Conservation (phyloP, 139 green algal species). For the Diplosphaera chodatii region DNA sequence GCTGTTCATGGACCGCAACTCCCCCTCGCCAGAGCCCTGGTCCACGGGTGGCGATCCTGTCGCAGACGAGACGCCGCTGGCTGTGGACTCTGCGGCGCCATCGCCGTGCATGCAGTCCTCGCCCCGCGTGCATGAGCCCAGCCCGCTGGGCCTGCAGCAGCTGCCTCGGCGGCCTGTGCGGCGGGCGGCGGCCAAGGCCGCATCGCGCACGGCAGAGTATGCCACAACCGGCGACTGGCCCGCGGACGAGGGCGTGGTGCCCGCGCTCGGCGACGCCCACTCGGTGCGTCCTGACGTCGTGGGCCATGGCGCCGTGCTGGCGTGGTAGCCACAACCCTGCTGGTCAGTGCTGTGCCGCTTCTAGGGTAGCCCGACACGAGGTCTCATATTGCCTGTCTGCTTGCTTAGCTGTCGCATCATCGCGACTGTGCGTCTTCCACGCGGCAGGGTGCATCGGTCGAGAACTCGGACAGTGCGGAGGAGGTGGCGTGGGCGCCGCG, state of each 20-base stretch:
- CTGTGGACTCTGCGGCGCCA: background rate
- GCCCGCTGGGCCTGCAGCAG: background rate
- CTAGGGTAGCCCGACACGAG: too few relatives aligned
- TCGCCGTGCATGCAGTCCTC: constrained; percentile 7
- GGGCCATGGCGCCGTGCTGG: too few relatives aligned
- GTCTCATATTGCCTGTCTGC: too few relatives aligned
- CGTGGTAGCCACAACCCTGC: too few relatives aligned
- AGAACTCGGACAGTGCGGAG: constrained; percentile 41
- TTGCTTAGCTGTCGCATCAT: too few relatives aligned
- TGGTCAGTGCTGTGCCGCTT: too few relatives aligned
- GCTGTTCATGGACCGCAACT: background rate
- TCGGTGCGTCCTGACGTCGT: background rate
- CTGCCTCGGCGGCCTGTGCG: constrained; percentile 8
- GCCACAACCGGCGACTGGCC: constrained; percentile 28
- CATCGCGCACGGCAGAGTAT: constrained; percentile 22
- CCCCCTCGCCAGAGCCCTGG: background rate
- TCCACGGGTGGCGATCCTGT: background rate
- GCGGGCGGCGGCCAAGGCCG: constrained; percentile 34
- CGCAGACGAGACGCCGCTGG: background rate
- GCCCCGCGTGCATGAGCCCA: constrained; percentile 4
- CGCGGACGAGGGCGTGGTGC: constrained; percentile 7
- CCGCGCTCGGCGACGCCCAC: background rate
- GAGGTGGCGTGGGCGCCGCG: constrained; percentile 41
- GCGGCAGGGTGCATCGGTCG: constrained; percentile 4
- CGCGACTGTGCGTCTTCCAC: too few relatives aligned